Percentiles rank a stretch among this genome's conserved stretches.
Evolutionary conservation across 2,329 filamentous ascomycete genomes (phyloP).

Genomic region (Exserohilum rostratum): DNA sequence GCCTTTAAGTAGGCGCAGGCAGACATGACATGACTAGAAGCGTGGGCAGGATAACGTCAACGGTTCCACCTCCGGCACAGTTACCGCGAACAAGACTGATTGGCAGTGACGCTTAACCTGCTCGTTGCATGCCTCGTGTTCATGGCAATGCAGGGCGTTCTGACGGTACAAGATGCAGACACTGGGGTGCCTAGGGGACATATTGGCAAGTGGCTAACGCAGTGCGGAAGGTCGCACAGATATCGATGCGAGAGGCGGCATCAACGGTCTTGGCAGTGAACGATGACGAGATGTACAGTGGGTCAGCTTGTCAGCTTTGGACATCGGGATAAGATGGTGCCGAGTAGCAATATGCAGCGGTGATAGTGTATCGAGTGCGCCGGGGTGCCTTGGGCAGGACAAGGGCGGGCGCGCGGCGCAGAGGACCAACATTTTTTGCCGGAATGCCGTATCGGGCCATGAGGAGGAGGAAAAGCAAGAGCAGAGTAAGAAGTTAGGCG

Average conservation of each 20-base stretch:
- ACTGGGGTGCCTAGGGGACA: slow-evolving; percentile 16
- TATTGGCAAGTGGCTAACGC: slow-evolving; percentile 31
- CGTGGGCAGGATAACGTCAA: slow-evolving; percentile 29
- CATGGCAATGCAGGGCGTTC: neutral
- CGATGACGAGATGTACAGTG: slow-evolving; percentile 29
- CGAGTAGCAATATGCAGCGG: neutral
- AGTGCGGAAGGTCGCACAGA: slow-evolving; percentile 40
- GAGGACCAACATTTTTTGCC: neutral
- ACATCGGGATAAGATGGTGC: neutral
- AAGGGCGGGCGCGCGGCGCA: neutral
- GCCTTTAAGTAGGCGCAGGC: slow-evolving; percentile 21
- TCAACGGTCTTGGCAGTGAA: slow-evolving; percentile 30
- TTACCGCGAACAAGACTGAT: slow-evolving; percentile 5
- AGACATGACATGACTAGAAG: neutral
- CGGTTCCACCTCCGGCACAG: slow-evolving; percentile 6
- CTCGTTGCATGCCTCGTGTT: slow-evolving; percentile 1
- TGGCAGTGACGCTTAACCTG: slow-evolving; percentile 8
- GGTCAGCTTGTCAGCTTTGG: slow-evolving; percentile 12
- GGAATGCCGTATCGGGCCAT: neutral
- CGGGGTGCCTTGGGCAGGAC: neutral
- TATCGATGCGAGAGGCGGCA: slow-evolving; percentile 21
- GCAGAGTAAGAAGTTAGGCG: neutral
- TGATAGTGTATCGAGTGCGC: neutral
- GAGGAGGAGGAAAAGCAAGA: neutral
- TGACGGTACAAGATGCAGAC: slow-evolving; percentile 17